Evolutionary conservation across 805 yeast genomes (phyloP), one percentile per base, ranked within the genome.

Genomic region (Candida suzukii): DNA sequence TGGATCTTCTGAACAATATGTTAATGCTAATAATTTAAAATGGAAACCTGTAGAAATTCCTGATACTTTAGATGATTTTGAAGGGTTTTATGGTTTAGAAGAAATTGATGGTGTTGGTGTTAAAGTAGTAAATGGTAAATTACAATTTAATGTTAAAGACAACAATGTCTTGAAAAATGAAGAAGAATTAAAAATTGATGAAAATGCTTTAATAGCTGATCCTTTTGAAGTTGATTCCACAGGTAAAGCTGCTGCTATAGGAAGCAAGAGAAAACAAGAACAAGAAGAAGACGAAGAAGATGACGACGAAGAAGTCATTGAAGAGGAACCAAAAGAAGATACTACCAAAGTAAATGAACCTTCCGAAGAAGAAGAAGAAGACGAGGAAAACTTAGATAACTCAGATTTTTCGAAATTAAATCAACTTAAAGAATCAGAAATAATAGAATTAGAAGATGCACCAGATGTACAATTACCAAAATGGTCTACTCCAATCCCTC

Each of bases 81-180:
- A 85, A 49, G 96, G 96, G 0, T 83, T 90, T 52, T 88, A 80
- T 58, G 99, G 97, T 0, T 66, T 93, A 28, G 99, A 91, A 59
- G 98, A 91, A 58, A 72, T 93, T 39, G 96, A 88, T 43, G 97
- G 96, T 35, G 97, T 91, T 27, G 90, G 74, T 53, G 90, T 91
- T 7, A 78, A 84, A 45, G 70, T 80, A 41, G 75, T 78, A 2
- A 68, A 85, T 46, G 96, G 95, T 13, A 64, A 68, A 39, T 79
- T 83, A 0, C 74, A 74, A 41, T 83, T 82, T 52, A 55, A 70
- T n/a, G 70, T 70, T 10, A 67, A 56, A 13, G 70, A 67, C 31
- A 53, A 61, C 16, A 46, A 53, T 18, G 55, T 49, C 19, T 46
- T 49, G 38, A 45, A 49, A 39, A 40, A 44, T 41, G 50, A 43